Evolutionary conservation across 2,329 filamentous ascomycete species (phyloP).

Genomic region (Pseudogymnoascus sp.): DNA sequence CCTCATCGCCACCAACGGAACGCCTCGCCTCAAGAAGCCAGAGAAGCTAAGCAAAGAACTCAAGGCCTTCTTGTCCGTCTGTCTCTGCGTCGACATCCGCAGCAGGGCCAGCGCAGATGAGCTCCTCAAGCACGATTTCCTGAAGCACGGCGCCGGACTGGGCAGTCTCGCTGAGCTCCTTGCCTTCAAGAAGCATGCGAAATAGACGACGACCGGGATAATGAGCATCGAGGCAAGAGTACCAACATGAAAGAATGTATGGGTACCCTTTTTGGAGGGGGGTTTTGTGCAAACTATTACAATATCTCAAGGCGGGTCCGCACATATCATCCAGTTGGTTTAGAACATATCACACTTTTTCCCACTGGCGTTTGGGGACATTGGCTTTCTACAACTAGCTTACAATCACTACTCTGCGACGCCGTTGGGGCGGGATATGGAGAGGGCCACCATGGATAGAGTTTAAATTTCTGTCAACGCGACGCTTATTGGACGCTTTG

Average conservation of each 20-base stretch:
- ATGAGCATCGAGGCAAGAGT: background rate
- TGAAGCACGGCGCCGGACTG: constrained; percentile 83
- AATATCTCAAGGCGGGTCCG: constrained; percentile 4
- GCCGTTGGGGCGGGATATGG: background rate
- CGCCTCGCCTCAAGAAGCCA: constrained; percentile 92
- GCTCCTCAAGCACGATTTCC: constrained; percentile 83
- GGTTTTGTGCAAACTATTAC: background rate
- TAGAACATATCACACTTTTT: constrained; percentile 1
- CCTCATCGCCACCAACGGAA: constrained; percentile 95
- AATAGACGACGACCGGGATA: constrained; percentile 35
- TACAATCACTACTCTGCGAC: background rate
- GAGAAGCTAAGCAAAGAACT: constrained; percentile 97
- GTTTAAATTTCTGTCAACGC: constrained; percentile 4
- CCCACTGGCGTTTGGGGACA: background rate
- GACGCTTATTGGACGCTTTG: constrained; percentile 4
- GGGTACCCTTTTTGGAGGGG: background rate
- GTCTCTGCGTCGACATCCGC: constrained; percentile 93
- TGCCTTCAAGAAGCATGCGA: constrained; percentile 71
- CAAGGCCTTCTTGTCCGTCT: constrained; percentile 93
- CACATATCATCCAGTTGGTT: constrained; percentile 8
- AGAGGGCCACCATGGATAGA: background rate
- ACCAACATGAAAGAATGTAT: background rate
- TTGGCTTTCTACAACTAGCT: background rate
- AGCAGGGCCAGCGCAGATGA: constrained; percentile 87
- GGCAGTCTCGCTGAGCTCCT: constrained; percentile 79